These are phyloP conservation scores for Aurantiochytrium sp. DNA, from an alignment of 108 stramenopile genomes.

Conservation along the genomic window DNA sequence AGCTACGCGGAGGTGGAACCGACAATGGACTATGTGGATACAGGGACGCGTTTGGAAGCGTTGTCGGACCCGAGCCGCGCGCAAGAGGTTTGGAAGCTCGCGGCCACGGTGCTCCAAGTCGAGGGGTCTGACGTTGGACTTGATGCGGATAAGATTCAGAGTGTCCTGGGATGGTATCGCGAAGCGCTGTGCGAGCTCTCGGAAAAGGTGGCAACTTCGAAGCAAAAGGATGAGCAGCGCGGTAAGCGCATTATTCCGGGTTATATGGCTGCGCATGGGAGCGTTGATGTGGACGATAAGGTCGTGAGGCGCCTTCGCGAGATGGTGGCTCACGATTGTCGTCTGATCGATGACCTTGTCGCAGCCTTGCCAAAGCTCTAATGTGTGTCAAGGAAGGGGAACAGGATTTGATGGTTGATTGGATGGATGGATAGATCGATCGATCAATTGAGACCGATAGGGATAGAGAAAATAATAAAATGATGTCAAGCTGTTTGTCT, in stretches of 20 bases:
- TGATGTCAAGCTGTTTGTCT: too few species aligned
- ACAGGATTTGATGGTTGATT: not conserved
- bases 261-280: conserved; percentile 54
- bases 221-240: conserved; percentile 64
- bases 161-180: conserved; percentile 32
- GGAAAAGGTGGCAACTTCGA: conserved; percentile 52
- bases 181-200: conserved; percentile 51
- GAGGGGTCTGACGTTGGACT: not conserved
- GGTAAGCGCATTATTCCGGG: conserved; percentile 67
- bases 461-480: too few species aligned
- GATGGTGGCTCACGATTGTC: not conserved
- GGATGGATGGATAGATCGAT: not conserved
- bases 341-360: not conserved
- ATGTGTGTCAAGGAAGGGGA: not conserved
- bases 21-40: not conserved
- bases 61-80: conserved; percentile 34
- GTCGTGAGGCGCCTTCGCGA: conserved; percentile 23
- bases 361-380: not conserved
- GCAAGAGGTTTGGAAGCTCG: not conserved
- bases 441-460: not conserved
- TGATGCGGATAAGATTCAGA: not conserved
- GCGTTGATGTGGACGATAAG: conserved; percentile 61
- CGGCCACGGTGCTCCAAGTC: not conserved
- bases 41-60: not conserved
- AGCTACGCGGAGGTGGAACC: not conserved